phyloP scores from a whole-genome alignment of 257 asterid genomes.

The Datura wrightii region DNA sequence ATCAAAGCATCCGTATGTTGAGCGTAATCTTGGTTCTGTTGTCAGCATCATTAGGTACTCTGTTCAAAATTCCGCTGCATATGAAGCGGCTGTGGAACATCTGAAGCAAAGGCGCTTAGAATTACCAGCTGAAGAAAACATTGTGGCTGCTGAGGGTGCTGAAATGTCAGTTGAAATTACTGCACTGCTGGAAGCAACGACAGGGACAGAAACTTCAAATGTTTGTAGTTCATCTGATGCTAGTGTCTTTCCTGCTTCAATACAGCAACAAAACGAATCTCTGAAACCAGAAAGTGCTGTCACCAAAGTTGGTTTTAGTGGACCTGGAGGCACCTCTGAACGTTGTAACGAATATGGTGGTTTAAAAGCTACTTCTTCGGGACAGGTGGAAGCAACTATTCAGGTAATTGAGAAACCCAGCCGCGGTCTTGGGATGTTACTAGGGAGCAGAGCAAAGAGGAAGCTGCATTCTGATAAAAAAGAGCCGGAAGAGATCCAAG shows the following conservation, averaged over 20 bases:
- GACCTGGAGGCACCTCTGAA: conserved; percentile 30
- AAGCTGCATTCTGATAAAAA: conserved; percentile 66
- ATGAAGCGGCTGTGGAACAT: conserved; percentile 68
- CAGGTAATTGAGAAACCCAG: conserved; percentile 78
- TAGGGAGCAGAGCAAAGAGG: conserved; percentile 76
- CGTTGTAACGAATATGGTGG: no score
- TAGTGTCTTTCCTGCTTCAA: neutral
- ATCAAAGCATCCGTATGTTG: conserved; percentile 80
- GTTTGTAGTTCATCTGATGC: neutral
- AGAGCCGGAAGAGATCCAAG: conserved; percentile 60
- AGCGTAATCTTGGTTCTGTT: conserved; percentile 76
- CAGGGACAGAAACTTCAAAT: conserved; percentile 38
- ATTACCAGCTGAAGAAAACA: conserved; percentile 49
- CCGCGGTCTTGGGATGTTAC: conserved; percentile 83
- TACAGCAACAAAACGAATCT: conserved; percentile 31
- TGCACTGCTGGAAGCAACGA: conserved; percentile 39
- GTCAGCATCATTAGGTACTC: conserved; percentile 81
- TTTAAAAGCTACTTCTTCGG: conserved; percentile 23
- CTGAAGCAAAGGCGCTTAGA: conserved; percentile 67
- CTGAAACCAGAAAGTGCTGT: conserved; percentile 31
- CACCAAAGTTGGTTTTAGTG: conserved; percentile 17
- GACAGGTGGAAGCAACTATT: conserved; percentile 68
- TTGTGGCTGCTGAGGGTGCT: conserved; percentile 52
- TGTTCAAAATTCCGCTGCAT: conserved; percentile 72
- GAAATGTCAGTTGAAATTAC: conserved; percentile 53